Evolutionary conservation across 73 alveolate species (phyloP).

Genomic region (Paramecium octaurelia): DNA sequence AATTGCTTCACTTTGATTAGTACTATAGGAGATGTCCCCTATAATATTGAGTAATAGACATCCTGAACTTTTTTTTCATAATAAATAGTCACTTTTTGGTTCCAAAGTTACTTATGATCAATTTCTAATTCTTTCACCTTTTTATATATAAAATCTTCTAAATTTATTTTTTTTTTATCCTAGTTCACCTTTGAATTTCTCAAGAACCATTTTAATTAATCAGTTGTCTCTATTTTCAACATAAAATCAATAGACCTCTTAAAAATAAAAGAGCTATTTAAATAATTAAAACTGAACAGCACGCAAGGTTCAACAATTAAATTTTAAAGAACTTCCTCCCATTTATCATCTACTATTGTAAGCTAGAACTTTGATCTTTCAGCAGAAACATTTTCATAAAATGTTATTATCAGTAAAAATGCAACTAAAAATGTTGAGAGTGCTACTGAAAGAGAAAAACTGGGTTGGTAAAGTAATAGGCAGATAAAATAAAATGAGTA

Average conservation of each 20-base stretch:
- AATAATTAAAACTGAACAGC: not conserved
- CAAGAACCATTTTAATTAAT: not conserved
- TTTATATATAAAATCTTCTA: not conserved
- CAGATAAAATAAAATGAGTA: not conserved
- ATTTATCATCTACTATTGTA: not conserved
- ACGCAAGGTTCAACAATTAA: not conserved
- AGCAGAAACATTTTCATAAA: not conserved
- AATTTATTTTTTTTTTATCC: not conserved
- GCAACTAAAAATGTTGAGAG: not conserved
- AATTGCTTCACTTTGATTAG: not conserved
- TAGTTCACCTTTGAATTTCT: not conserved
- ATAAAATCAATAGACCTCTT: not conserved
- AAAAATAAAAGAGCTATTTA: not conserved
- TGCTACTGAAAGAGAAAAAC: not conserved
- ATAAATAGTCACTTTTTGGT: not conserved
- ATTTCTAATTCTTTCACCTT: not conserved
- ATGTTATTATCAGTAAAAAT: not conserved
- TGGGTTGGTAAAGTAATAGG: not conserved
- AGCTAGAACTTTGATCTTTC: not conserved
- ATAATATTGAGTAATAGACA: not conserved
- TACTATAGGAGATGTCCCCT: not conserved
- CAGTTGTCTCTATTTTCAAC: not conserved
- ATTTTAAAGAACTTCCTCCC: not conserved
- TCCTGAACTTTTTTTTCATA: not conserved
- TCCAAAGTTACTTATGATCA: not conserved